Evolutionary conservation across 202 grass and related monocot genomes (phyloP).

Genomic region (Miscanthus sacchariflorus): DNA sequence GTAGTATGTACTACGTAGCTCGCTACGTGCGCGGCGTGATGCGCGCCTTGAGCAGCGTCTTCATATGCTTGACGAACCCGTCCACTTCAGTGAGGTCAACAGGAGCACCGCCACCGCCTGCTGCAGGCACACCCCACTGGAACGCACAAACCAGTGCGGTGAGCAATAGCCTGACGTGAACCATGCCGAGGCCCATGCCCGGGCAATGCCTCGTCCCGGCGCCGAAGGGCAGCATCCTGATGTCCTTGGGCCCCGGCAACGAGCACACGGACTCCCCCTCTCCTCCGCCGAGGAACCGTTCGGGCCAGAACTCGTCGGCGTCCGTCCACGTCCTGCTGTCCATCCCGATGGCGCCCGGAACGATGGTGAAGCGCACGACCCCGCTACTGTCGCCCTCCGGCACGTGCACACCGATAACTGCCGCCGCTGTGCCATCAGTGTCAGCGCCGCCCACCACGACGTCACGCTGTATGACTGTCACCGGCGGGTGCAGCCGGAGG

Average conservation of each 20-base stretch:
- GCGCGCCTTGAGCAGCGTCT: too few species aligned
- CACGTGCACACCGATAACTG: too few species aligned
- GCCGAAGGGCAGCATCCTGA: not conserved
- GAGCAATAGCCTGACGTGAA: not conserved
- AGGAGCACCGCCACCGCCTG: too few species aligned
- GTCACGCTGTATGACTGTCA: not conserved
- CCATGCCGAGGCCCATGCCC: not conserved
- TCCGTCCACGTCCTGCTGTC: not conserved
- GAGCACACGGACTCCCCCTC: too few species aligned
- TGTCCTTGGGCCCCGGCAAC: not conserved
- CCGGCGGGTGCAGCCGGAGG: not conserved
- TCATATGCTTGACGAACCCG: too few species aligned
- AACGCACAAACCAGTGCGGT: not conserved
- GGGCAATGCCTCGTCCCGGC: not conserved
- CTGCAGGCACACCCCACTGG: not conserved
- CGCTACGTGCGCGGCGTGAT: too few species aligned
- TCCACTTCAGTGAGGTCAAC: too few species aligned
- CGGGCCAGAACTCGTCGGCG: not conserved
- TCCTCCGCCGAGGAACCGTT: not conserved
- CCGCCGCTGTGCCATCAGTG: not conserved
- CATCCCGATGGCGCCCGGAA: not conserved
- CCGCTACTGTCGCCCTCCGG: not conserved
- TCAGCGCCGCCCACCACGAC: not conserved
- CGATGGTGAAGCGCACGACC: too few species aligned
- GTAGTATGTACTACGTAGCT: too few species aligned